Percentiles rank a stretch among this genome's conserved stretches.
phyloP scores from a whole-genome alignment of 148 eudicot species.

The Arctostaphylos glauca region DNA sequence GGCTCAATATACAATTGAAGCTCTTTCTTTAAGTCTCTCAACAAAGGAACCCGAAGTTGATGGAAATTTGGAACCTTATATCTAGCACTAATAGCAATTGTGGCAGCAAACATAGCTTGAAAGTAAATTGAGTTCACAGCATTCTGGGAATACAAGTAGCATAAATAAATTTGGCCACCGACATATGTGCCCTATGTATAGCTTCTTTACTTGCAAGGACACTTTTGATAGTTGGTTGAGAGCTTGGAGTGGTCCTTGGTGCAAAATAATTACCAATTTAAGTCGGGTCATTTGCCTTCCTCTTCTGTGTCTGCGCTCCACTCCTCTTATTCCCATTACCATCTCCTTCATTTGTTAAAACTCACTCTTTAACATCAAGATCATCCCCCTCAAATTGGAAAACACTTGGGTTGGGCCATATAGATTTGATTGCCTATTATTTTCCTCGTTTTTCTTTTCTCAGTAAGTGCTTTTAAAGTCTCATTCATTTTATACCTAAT shows the following conservation, averaged over 20 bases:
- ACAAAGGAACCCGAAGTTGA: conserved; percentile 3
- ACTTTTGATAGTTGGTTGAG: conserved; percentile 1
- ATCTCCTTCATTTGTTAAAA: too few species aligned
- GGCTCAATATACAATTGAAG: not conserved
- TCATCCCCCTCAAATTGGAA: too few species aligned
- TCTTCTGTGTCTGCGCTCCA: too few species aligned
- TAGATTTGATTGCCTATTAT: too few species aligned
- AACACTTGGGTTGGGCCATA: too few species aligned
- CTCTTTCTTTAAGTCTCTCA: not conserved
- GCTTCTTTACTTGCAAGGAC: conserved; percentile 1
- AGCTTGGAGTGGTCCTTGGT: not conserved
- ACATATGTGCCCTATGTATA: conserved; percentile 6
- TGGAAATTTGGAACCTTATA: conserved; percentile 10
- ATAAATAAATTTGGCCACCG: not conserved
- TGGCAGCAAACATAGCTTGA: not conserved
- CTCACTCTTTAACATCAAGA: too few species aligned
- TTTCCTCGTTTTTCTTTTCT: too few species aligned
- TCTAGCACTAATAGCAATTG: conserved; percentile 7
- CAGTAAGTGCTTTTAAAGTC: too few species aligned
- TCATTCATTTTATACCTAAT: too few species aligned
- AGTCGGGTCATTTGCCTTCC: not conserved
- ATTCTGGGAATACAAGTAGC: conserved; percentile 15
- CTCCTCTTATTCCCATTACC: too few species aligned
- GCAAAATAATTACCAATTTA: not conserved
- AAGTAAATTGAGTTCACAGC: not conserved